These are phyloP conservation scores for Flaveria sonorensis DNA, from an alignment of 129 eudicot species.

Conservation along the genomic window DNA sequence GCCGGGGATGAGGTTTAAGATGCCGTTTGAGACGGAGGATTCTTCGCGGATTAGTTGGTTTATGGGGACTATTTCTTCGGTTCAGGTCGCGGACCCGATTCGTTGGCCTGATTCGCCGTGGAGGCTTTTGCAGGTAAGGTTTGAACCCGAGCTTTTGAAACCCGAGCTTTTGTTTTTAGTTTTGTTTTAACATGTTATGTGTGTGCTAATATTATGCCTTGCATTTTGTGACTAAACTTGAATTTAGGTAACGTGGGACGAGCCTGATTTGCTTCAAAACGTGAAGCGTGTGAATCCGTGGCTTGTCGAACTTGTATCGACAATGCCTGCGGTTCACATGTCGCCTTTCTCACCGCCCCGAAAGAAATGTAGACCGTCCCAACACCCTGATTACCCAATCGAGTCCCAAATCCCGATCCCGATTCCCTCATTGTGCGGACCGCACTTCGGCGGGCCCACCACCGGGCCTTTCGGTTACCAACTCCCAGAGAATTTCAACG, in stretches of 20 bases:
- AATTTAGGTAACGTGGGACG: slow-evolving; percentile 90
- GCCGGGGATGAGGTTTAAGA: slow-evolving; percentile 93
- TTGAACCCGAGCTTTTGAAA: neutral
- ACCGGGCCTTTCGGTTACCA: slow-evolving; percentile 61
- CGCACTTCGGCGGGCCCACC: slow-evolving; percentile 55
- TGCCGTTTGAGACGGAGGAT: slow-evolving; percentile 98
- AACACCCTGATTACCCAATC: slow-evolving; percentile 68
- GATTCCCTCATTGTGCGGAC: slow-evolving; percentile 54
- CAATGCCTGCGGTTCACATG: slow-evolving; percentile 78
- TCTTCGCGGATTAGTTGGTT: slow-evolving; percentile 96
- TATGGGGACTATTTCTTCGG: slow-evolving; percentile 89
- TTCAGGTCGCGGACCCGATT: slow-evolving; percentile 82
- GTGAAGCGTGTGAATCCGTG: slow-evolving; percentile 95
- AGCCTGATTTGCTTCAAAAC: slow-evolving; percentile 94
- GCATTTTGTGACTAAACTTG: neutral
- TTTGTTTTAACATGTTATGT: neutral
- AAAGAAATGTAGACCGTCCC: slow-evolving; percentile 68
- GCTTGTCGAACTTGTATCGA: slow-evolving; percentile 91
- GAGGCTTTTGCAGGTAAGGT: slow-evolving; percentile 92
- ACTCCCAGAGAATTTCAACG: slow-evolving; percentile 60
- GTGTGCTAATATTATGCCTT: neutral
- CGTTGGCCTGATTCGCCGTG: slow-evolving; percentile 99
- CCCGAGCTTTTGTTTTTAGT: neutral
- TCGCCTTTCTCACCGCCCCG: slow-evolving; percentile 94
- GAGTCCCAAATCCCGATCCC: slow-evolving; percentile 60